A percentile compares a stretch with the other conserved stretches of the same genome.
These are phyloP conservation scores for Pelargonium citronellum DNA, from an alignment of 441 rosid genomes.

Conservation along the genomic window DNA sequence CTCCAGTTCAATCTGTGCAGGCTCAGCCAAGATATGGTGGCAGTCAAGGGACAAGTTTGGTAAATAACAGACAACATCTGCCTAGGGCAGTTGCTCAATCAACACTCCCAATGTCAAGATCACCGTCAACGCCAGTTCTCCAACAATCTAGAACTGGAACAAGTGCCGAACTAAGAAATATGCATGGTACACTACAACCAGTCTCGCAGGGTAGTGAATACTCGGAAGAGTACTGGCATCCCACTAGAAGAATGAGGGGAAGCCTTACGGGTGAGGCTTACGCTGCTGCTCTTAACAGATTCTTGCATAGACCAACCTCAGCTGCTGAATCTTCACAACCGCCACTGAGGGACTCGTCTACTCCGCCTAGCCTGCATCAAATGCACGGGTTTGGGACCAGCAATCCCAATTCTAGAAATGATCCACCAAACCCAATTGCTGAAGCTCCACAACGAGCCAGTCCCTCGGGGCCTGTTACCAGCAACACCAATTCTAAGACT, in stretches of 20 bases:
- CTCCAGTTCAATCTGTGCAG: neutral
- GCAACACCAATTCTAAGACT: too few relatives aligned
- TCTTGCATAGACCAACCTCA: neutral
- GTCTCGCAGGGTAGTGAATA: neutral
- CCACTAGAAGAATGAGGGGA: constrained; percentile 4
- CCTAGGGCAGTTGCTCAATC: neutral
- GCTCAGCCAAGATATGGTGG: neutral
- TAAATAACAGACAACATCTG: neutral
- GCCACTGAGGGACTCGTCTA: neutral
- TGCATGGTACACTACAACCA: neutral
- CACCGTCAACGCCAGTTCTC: neutral
- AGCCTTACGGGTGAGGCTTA: neutral
- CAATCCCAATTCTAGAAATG: neutral
- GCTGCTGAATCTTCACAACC: neutral
- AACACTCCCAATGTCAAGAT: neutral
- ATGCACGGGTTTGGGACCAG: neutral
- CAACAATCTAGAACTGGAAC: neutral
- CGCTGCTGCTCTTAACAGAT: neutral
- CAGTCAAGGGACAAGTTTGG: neutral
- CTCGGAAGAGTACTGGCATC: neutral
- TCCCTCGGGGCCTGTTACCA: too few relatives aligned
- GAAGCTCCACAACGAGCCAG: neutral
- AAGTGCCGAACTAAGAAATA: too few relatives aligned
- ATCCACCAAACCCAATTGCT: neutral
- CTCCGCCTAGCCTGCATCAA: neutral